A percentile compares a stretch with the other conserved stretches of the same genome.
These are phyloP conservation scores for Eucalyptus cladocalyx DNA, from an alignment of 345 rosid genomes.

Conservation along the genomic window DNA sequence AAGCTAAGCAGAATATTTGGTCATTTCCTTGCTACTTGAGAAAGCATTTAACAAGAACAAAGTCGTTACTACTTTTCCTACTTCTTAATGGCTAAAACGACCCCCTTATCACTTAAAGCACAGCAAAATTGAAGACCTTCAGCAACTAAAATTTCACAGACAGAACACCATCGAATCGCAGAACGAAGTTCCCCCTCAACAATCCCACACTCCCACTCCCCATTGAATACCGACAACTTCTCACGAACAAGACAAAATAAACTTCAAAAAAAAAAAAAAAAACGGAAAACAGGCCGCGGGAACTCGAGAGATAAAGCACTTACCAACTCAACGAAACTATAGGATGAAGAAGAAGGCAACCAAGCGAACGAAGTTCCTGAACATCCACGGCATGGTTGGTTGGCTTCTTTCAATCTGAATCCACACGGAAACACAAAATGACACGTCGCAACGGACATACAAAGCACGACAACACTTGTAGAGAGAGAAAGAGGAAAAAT, in stretches of 20 bases:
- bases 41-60: not conserved
- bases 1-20: not conserved
- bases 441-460: not conserved
- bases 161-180: not conserved
- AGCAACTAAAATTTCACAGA: not conserved
- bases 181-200: not conserved
- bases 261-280: not conserved
- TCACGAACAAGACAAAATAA: not conserved
- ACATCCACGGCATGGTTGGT: constrained; percentile 71
- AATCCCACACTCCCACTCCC: not conserved
- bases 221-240: not conserved
- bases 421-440: not conserved
- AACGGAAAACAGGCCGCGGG: not conserved
- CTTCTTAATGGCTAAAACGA: not conserved
- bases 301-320: not conserved
- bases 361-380: constrained; percentile 56
- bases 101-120: not conserved
- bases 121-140: not conserved
- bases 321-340: constrained; percentile 32
- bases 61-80: not conserved
- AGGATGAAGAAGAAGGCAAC: constrained; percentile 76
- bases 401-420: constrained; percentile 3
- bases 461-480: not conserved
- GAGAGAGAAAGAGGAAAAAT: too few relatives aligned
- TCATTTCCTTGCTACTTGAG: not conserved